Base-by-base conservation (phyloP, 2,329 filamentous ascomycete species). In the Ophiostoma ips region DNA sequence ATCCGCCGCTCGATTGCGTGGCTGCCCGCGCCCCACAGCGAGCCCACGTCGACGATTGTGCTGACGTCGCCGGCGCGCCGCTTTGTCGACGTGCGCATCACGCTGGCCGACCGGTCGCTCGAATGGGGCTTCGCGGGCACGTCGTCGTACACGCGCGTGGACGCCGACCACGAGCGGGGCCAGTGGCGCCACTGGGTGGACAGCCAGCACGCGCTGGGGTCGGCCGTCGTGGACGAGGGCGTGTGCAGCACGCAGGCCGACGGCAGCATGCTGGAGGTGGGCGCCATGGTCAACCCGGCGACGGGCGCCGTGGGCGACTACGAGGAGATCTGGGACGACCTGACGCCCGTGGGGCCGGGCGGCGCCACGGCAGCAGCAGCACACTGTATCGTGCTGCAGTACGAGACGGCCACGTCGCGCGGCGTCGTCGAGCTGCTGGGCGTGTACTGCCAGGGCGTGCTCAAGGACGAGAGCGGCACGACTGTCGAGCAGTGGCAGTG, bases 81-180 rank as follows among this genome's bases (percentile, higher is more conserved):
- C 35, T 84, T 81, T 59, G 73, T 84, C 35, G 81, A 84, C 58
- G 60, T 83, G 19, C 74, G 81, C 37, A 66, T 81, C 15, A 57
- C 64, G 8, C 31, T 48, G 5, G 1, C 12, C 35, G 7, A 44
- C 38, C 30, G 53, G 24, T 49, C 54, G 5, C 66, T 84, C 2
- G 79, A 84, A 56, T 84, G 81, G 81, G 80, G 73, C 4, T 80
- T 84, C 55, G 76, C 75, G 0, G 81, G 81, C 2, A 69, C 63
- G 1, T 75, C 76, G 0, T 66, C 65, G 0, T 70, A 67, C 0
- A 54, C 57, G 28, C 51, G 57, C 5, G 55, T 58, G 60, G 37
- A 52, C 18, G 47, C 37, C 41, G 16, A 13, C 16, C 31, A 35
- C 24, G 1, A 68, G 13, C 38, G 66, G 56, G 67, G 68, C 0